Percentiles rank a stretch among this genome's conserved stretches.
These are phyloP conservation scores for Xylariaceae sp. DNA, from an alignment of 2,329 filamentous ascomycete species.

Conservation along the genomic window DNA sequence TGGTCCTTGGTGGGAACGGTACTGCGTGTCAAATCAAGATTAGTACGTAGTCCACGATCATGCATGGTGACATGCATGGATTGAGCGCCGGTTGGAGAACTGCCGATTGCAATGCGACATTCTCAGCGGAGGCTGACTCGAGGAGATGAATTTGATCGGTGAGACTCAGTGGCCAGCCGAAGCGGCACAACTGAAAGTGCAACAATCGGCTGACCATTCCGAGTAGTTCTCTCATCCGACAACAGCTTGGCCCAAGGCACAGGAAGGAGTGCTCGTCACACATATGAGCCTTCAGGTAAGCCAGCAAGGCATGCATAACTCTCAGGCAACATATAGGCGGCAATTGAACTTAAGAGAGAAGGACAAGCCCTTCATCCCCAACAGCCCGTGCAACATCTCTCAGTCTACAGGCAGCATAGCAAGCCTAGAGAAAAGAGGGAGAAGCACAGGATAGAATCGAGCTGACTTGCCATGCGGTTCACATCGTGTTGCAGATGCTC, in stretches of 20 bases:
- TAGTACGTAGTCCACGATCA: slow-evolving; percentile 69
- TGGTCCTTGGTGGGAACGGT: slow-evolving; percentile 91
- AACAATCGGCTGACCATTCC: slow-evolving; percentile 2
- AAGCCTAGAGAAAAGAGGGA: slow-evolving; percentile 53
- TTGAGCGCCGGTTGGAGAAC: slow-evolving; percentile 84
- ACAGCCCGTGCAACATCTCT: slow-evolving; percentile 67
- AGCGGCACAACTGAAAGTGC: slow-evolving; percentile 16
- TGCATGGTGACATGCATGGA: slow-evolving; percentile 51
- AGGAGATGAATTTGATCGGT: slow-evolving; percentile 75
- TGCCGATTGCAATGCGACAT: slow-evolving; percentile 87
- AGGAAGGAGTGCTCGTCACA: slow-evolving; percentile 43
- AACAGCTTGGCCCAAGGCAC: slow-evolving; percentile 59
- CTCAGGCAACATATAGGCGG: slow-evolving; percentile 36
- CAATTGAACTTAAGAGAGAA: slow-evolving; percentile 76
- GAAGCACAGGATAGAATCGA: slow-evolving; percentile 67
- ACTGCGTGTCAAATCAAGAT: slow-evolving; percentile 67
- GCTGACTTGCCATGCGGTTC: slow-evolving; percentile 57
- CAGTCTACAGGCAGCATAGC: slow-evolving; percentile 44
- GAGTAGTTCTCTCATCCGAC: slow-evolving; percentile 63
- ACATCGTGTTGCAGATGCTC: slow-evolving; percentile 27
- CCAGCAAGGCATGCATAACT: no score
- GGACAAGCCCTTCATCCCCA: slow-evolving; percentile 66
- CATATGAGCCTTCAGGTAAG: no score
- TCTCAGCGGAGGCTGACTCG: slow-evolving; percentile 86
- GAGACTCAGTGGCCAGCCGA: slow-evolving; percentile 42